Evolutionary conservation across 164 flowering plant genomes (phyloP), one percentile per base, ranked within the genome.

Genomic region (Tetracentron sinense): DNA sequence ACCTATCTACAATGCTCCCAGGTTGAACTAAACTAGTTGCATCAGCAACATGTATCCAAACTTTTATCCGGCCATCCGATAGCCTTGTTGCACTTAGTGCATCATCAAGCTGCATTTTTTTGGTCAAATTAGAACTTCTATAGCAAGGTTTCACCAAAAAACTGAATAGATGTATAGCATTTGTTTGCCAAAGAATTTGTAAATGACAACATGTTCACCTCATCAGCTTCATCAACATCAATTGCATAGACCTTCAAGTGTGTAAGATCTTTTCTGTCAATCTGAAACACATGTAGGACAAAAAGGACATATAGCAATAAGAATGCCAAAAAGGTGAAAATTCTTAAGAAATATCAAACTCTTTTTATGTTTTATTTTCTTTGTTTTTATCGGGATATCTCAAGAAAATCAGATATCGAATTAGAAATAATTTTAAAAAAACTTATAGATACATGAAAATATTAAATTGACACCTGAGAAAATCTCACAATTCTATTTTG

Each of bases 141-240:
- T n/a, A 21, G 28, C 25, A 51, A 63, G 15, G 56, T 47, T 25
- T 25, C 38, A 56, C 15, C 49, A 42, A 4, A 19, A 23, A 55
- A 54, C 27, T 20, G 26, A 35, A 53, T 56, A 21, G 30, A 17
- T 25, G 1, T 22, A 27, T 31, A 63, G 35, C 25, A 42, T 10
- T 21, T 38, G 19, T 42, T 63, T 42, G 42, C 54, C 26, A 58
- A 31, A 21, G 21, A 21, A 23, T 42, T 8, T 26, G 22, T 31
- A 5, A n/a, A 50, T 30, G 10, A 62, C 50, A 25, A 3, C 51
- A 42, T 23, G 25, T 30, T 42, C 75, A 91, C 97, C 97, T 94
- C 98, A 83, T 94, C 98, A 72, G 97, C 98, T 75, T 94, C 98
- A 77, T 94, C 97, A 63, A 94, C 98, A 78, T 94, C 97, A 71